Evolutionary conservation across 768 basidiomycete species (phyloP), one percentile per base, ranked within the genome.

Genomic region (Lentinula sp.): DNA sequence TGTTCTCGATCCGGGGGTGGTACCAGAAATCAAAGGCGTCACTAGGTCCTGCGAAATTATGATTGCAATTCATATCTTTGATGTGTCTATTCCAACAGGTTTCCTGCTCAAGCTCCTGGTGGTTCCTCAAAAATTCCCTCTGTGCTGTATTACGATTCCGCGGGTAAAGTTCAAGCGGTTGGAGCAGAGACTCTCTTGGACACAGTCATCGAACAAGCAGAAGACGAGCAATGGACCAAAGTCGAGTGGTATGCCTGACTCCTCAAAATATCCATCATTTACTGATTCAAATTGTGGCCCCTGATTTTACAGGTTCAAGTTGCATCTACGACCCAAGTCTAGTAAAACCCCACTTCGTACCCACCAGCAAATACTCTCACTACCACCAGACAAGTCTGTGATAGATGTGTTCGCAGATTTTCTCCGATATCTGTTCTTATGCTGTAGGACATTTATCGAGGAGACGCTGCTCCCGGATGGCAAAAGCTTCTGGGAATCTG

Each of bases 71-170:
- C 16, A 33, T 54, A n/a, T n/a, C 12, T 15, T 36, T 10, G n/a
- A 6, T 56, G 35, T 42, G 16, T 41, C 15, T 15, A 33, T 33
- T 32, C 15, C 55, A 18, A 33, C 35, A 82, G 81, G 60, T 81
- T 76, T 60, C 82, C 80, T 5, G 76, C 74, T 0, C 79, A 80
- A 61, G 76, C 79, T n/a, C 69, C 74, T 4, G 77, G 76, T 3
- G 76, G 78, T 4, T 76, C 81, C 57, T 76, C 73, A 23, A 83
- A 81, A 61, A 79, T 83, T 45, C 81, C 79, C 0, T 78, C 80
- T 0, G 69, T 81, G 36, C 60, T 83, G 13, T 79, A 78, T 61
- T 83, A 83, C 61, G 80, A 81, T 60, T 57, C 63, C 8, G 61
- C 70, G n/a, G 81, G 79, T 2, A 39, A 42, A 0, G 69, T 77